Percentiles rank a stretch among this genome's conserved stretches.
Evolutionary conservation across 2,329 filamentous ascomycete genomes (phyloP).

Genomic region (Fusarium albosuccineum): DNA sequence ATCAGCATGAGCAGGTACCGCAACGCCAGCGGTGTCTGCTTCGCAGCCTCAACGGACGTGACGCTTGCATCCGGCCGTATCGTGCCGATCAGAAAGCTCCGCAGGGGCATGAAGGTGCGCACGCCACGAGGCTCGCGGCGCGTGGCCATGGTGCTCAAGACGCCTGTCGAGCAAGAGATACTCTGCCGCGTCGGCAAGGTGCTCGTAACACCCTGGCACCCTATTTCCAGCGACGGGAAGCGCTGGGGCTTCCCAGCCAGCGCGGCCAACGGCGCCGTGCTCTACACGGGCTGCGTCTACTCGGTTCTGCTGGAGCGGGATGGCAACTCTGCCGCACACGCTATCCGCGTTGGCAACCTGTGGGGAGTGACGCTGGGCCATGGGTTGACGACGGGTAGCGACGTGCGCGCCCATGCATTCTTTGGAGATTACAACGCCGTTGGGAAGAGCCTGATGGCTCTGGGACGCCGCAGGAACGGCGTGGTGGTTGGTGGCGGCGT

Average conservation of each 20-base stretch:
- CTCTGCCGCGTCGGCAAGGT: constrained; percentile 63
- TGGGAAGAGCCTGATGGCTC: constrained; percentile 52
- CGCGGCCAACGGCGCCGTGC: constrained; percentile 48
- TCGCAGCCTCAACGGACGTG: constrained; percentile 64
- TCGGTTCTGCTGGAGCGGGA: constrained; percentile 68
- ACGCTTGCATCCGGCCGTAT: constrained; percentile 56
- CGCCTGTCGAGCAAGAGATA: constrained; percentile 53
- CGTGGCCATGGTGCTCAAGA: constrained; percentile 66
- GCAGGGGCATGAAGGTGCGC: constrained; percentile 60
- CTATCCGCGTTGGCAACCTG: constrained; percentile 59
- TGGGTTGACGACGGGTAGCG: constrained; percentile 56
- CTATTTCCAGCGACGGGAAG: constrained; percentile 57
- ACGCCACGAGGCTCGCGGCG: constrained; percentile 64
- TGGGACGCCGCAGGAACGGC: constrained; percentile 55
- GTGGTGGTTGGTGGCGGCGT: constrained; percentile 60
- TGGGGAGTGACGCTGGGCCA: constrained; percentile 73
- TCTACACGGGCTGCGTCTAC: constrained; percentile 67
- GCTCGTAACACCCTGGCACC: constrained; percentile 72
- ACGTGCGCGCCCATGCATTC: constrained; percentile 64
- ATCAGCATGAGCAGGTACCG: constrained; percentile 62
- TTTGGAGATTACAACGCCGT: constrained; percentile 65
- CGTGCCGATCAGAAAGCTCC: constrained; percentile 59
- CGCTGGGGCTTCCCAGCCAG: constrained; percentile 63
- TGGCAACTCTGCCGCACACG: constrained; percentile 60
- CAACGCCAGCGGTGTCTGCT: constrained; percentile 60